Base-by-base conservation (phyloP, 257 asterid genomes). In the Salvia hispanica region DNA sequence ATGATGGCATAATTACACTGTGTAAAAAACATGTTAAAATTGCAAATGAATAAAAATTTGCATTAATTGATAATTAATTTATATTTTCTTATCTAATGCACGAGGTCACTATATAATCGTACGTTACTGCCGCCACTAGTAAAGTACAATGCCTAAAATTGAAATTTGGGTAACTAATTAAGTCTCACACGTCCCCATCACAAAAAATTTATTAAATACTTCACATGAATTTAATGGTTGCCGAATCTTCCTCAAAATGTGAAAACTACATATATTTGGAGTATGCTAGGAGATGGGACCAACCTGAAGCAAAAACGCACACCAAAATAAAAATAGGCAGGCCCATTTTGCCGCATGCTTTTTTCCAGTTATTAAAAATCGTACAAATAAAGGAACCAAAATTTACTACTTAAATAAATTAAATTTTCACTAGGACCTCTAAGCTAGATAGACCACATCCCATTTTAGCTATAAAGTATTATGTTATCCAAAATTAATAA, bases 221-320 rank as follows among this genome's bases (percentile, higher is more conserved):
- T 37, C 66, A 16, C 52, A 37, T 57, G 46, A 13, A 61, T 60
- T 16, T 46, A 55, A 60, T 70, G 64, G 48, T 47, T 51, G 66
- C 67, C 50, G 46, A 58, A 33, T 15, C 14, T 46, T 9, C 10
- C n/a, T 10, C 9, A 10, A 47, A 53, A 25, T 18, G 39, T n/a
- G 9, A 16, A 36, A 4, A n/a, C 21, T 18, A 34, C 10, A 5
- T 14, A 28, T 13, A 16, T 7, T 6, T 39, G 61, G 62, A 70
- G 5, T 62, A 16, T 7, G 6, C 5, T 56, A 72, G 66, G 66
- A 15, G 11, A 37, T 21, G 65, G 72, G 71, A 72, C 71, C 76
- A 55, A 47, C 12, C 15, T 46, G 6, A 11, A 42, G 42, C 25
- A 5, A 52, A 60, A 39, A 62, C 69, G 67, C 62, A 9, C 54